Conservation (phyloP, 177 flowering plant genomes). For the Vitis hybrid region DNA sequence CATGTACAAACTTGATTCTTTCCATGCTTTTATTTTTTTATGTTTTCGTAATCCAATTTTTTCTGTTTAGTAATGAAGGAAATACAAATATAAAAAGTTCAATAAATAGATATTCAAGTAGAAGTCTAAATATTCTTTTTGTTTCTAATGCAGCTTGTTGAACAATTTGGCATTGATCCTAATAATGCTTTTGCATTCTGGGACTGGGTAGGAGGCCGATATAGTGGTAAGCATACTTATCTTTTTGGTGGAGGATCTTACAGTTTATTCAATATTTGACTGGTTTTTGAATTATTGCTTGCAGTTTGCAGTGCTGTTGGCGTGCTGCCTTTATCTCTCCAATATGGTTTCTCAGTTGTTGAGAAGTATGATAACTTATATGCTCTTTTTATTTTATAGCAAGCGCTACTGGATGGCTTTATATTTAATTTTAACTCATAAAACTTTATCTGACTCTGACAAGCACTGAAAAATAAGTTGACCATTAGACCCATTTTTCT, state of each 20-base stretch:
- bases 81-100: background rate
- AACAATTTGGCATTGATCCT: constrained; percentile 95
- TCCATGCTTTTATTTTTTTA: too few species aligned
- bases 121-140: constrained; percentile 1
- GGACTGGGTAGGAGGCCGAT: constrained; percentile 99
- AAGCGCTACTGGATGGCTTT: background rate
- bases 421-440: background rate
- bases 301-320: constrained; percentile 99
- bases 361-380: constrained; percentile 58
- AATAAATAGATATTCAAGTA: background rate
- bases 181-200: constrained; percentile 98
- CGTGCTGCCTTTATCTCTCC: constrained; percentile 88
- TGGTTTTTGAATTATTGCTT: constrained; percentile 20
- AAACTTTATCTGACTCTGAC: background rate
- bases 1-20: too few species aligned
- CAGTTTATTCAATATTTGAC: constrained; percentile 2
- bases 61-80: background rate
- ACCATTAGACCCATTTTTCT: background rate
- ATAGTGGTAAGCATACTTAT: constrained; percentile 64
- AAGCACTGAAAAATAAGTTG: background rate
- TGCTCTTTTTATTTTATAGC: background rate
- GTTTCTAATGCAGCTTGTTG: constrained; percentile 70
- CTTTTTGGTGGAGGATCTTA: background rate
- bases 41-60: too few species aligned
- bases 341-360: constrained; percentile 88